These are phyloP conservation scores for Digitaria exilis DNA, from an alignment of 202 grass and related monocot genomes.

Conservation along the genomic window DNA sequence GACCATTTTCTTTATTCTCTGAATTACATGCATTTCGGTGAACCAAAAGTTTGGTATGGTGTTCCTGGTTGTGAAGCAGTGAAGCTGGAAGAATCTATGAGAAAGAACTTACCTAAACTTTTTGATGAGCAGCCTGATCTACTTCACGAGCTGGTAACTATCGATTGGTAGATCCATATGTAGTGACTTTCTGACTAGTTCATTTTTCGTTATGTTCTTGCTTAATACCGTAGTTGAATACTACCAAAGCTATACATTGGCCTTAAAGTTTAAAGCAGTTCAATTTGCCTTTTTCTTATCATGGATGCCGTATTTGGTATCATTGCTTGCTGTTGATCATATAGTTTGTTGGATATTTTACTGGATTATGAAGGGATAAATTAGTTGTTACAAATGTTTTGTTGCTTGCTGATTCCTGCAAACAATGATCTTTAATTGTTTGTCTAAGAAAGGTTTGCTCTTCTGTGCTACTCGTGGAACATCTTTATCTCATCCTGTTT, in stretches of 20 bases:
- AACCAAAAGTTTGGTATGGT: constrained; percentile 97
- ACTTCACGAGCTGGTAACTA: constrained; percentile 87
- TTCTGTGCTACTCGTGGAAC: background rate
- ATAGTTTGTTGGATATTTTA: constrained; percentile 18
- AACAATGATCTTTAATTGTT: background rate
- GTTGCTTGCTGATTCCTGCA: background rate
- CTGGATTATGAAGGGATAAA: constrained; percentile 16
- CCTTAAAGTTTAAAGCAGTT: constrained; percentile 17
- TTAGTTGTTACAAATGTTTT: background rate
- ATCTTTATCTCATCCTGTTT: constrained; percentile 27
- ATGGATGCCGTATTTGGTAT: background rate
- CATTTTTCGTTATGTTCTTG: background rate
- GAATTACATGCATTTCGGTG: constrained; percentile 99
- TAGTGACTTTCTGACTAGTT: constrained; percentile 19
- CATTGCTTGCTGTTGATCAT: constrained; percentile 24
- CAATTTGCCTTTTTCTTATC: constrained; percentile 7
- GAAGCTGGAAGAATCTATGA: constrained; percentile 93
- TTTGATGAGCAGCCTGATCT: constrained; percentile 98
- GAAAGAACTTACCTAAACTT: constrained; percentile 77
- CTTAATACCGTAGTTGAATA: constrained; percentile 5
- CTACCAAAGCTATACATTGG: constrained; percentile 5
- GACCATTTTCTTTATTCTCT: constrained; percentile 98
- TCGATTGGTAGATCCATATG: background rate
- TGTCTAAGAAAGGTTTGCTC: background rate
- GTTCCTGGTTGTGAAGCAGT: constrained; percentile 64